These are phyloP conservation scores for Epichloe brachyelytri DNA, from an alignment of 2,329 filamentous ascomycete genomes.

Conservation along the genomic window DNA sequence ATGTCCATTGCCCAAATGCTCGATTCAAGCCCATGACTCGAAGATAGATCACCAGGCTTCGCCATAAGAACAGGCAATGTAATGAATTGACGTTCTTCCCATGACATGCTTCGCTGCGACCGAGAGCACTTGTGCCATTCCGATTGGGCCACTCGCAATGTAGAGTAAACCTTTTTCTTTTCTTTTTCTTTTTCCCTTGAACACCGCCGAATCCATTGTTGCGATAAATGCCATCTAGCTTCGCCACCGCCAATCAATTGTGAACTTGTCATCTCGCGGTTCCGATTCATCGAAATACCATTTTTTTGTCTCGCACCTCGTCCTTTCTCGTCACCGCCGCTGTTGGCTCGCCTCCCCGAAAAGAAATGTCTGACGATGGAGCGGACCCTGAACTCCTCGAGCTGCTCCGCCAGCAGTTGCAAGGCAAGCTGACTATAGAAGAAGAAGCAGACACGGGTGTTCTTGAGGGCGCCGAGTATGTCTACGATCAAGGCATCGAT, in stretches of 20 bases:
- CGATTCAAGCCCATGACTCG: neutral
- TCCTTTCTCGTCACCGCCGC: constrained; percentile 9
- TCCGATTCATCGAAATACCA: neutral
- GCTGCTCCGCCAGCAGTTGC: constrained; percentile 68
- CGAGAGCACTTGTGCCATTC: neutral
- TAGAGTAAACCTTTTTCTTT: neutral
- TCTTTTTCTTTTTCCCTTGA: neutral
- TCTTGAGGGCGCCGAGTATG: constrained; percentile 67
- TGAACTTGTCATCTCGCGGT: neutral
- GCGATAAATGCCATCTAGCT: neutral
- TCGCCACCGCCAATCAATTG: neutral
- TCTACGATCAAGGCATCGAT: constrained; percentile 88
- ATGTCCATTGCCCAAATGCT: neutral
- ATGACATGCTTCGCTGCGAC: neutral
- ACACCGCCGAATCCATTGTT: neutral
- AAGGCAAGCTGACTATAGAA: constrained; percentile 41
- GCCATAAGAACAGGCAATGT: neutral
- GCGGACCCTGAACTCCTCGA: constrained; percentile 78
- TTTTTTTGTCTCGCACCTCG: neutral
- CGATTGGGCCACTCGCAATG: constrained; percentile 1
- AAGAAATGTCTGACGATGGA: constrained; percentile 73
- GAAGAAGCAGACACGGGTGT: constrained; percentile 67
- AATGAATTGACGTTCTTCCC: neutral
- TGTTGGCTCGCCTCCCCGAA: neutral
- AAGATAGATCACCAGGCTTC: neutral